A percentile compares a stretch with the other conserved stretches of the same genome.
Evolutionary conservation across 805 yeast genomes (phyloP).

Genomic region (Candida succiphila): DNA sequence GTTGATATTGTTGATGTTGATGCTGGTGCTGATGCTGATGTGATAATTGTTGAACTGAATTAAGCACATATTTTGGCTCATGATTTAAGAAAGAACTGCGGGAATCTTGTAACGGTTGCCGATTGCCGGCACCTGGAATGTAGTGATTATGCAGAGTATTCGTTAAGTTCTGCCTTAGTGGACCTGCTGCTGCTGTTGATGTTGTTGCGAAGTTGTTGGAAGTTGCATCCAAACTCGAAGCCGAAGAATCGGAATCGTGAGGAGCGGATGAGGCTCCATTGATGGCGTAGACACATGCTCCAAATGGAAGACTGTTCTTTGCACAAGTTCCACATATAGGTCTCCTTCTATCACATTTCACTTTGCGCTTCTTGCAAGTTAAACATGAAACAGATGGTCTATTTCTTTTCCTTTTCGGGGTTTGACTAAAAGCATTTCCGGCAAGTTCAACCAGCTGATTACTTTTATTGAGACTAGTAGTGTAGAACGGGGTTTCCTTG

Average conservation of each 20-base stretch:
- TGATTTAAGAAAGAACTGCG: too few relatives aligned
- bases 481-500: background rate
- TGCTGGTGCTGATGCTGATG: too few relatives aligned
- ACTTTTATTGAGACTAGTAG: background rate
- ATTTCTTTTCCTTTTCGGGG: constrained; percentile 27
- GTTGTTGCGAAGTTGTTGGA: too few relatives aligned
- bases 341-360: constrained; percentile 28
- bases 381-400: constrained; percentile 32
- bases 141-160: too few relatives aligned
- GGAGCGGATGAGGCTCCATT: too few relatives aligned
- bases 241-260: too few relatives aligned
- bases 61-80: too few relatives aligned
- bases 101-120: too few relatives aligned
- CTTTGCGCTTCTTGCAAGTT: constrained; percentile 38
- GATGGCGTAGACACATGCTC: constrained; percentile 1
- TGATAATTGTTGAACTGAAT: too few relatives aligned
- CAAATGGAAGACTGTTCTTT: constrained; percentile 4
- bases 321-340: constrained; percentile 25
- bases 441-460: background rate
- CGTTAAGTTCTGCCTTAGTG: too few relatives aligned
- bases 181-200: background rate
- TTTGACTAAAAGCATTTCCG: background rate
- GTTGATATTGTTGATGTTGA: background rate
- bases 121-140: too few relatives aligned
- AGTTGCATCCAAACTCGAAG: too few relatives aligned